Evolutionary conservation across 2,329 filamentous ascomycete species (phyloP).

Genomic region (Sporothrix variecibatus): DNA sequence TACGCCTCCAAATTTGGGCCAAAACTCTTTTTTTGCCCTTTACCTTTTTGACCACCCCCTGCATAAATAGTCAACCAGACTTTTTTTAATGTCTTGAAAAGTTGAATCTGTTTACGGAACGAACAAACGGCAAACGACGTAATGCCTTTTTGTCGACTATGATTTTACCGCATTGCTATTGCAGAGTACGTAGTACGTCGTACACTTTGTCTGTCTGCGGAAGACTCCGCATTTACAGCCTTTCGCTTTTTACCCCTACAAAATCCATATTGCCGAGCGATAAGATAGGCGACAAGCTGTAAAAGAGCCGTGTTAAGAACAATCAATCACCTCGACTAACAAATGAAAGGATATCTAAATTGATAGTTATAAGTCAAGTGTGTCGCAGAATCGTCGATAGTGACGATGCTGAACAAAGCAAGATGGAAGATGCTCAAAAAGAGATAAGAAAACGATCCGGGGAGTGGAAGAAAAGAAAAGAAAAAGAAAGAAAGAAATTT

Average conservation of each 20-base stretch:
- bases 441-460: background rate
- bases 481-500: background rate
- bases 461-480: background rate
- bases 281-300: conserved; percentile 5
- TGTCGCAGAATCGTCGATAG: too few species aligned
- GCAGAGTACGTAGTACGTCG: too few species aligned
- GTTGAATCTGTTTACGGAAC: background rate
- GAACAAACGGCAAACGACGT: background rate
- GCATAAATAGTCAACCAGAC: background rate
- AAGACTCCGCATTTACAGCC: conserved; percentile 4
- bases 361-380: background rate
- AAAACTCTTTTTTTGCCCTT: too few species aligned
- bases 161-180: background rate
- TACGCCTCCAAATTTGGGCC: background rate
- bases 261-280: conserved; percentile 6
- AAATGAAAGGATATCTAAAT: background rate
- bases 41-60: background rate
- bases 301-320: background rate
- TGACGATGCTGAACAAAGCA: background rate
- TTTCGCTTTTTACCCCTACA: background rate
- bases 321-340: background rate
- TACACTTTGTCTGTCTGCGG: background rate
- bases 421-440: background rate
- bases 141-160: background rate
- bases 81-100: background rate